phyloP scores from a whole-genome alignment of 352 stramenopile genomes.

The Saprolegnia parasitica region DNA sequence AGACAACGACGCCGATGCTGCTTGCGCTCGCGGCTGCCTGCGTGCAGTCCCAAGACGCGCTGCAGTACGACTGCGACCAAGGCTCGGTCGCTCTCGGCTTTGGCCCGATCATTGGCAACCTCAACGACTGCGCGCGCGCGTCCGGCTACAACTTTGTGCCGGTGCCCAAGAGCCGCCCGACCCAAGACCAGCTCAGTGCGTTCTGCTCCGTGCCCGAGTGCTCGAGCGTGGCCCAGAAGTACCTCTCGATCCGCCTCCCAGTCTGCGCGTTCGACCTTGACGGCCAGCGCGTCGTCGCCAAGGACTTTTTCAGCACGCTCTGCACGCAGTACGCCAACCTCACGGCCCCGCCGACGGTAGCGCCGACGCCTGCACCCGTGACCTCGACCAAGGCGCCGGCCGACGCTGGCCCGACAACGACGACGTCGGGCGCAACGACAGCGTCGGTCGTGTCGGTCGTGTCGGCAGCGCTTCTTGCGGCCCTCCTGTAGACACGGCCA shows the following conservation, averaged over 20 bases:
- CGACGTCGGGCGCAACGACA: not conserved
- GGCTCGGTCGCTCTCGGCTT: not conserved
- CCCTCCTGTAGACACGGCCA: no score
- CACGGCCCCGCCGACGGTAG: not conserved
- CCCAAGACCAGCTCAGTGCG: not conserved
- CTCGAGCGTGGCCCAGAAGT: not conserved
- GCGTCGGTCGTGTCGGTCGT: not conserved
- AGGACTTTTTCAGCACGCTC: not conserved
- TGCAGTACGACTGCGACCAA: not conserved
- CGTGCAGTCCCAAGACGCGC: not conserved
- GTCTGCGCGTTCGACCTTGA: slow-evolving; percentile 2
- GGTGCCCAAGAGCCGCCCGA: not conserved
- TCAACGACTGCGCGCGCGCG: slow-evolving; percentile 3
- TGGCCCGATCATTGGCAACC: slow-evolving; percentile 8
- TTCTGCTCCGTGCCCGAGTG: slow-evolving; percentile 12
- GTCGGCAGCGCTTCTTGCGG: no score
- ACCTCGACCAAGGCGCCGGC: not conserved
- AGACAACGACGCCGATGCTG: not conserved
- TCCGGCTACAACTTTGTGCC: slow-evolving; percentile 12
- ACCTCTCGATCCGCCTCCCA: not conserved
- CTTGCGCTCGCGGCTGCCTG: no score
- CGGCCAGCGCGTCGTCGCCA: not conserved
- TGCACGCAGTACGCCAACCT: slow-evolving; percentile 1
- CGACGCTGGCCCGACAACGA: not conserved
- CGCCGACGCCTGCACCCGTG: not conserved